phyloP scores from a whole-genome alignment of 345 rosid species.

The Citropsis articulata region DNA sequence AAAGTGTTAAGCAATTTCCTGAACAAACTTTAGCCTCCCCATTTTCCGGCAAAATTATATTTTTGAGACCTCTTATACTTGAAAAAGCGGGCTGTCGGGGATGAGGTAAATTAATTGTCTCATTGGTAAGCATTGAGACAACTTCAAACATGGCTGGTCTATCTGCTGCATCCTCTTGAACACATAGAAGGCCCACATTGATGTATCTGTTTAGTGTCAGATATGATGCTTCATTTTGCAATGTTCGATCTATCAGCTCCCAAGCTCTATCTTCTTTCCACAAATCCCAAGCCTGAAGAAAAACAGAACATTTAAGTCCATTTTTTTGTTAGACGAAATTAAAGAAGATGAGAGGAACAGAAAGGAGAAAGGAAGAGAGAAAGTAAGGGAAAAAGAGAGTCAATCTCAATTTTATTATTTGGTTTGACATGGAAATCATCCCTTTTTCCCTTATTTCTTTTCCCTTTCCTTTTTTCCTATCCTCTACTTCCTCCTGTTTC shows the following conservation, averaged over 20 bases:
- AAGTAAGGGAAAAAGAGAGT: too few species aligned
- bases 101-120: neutral
- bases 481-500: too few species aligned
- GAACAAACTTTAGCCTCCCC: neutral
- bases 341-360: too few species aligned
- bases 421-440: too few species aligned
- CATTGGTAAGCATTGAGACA: conserved; percentile 24
- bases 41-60: neutral
- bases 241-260: conserved; percentile 17
- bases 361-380: too few species aligned
- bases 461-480: too few species aligned
- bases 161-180: conserved; percentile 25
- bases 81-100: conserved; percentile 25
- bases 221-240: neutral
- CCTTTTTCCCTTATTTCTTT: too few species aligned
- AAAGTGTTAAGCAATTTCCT: neutral
- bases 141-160: conserved; percentile 30
- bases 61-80: neutral
- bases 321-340: too few species aligned
- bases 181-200: conserved; percentile 16
- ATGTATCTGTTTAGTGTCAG: conserved; percentile 10
- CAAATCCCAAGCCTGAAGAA: conserved; percentile 30
- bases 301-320: neutral
- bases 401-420: too few species aligned
- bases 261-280: conserved; percentile 20